These are phyloP conservation scores for Dittrichia graveolens DNA, from an alignment of 129 eudicot genomes.

Conservation along the genomic window DNA sequence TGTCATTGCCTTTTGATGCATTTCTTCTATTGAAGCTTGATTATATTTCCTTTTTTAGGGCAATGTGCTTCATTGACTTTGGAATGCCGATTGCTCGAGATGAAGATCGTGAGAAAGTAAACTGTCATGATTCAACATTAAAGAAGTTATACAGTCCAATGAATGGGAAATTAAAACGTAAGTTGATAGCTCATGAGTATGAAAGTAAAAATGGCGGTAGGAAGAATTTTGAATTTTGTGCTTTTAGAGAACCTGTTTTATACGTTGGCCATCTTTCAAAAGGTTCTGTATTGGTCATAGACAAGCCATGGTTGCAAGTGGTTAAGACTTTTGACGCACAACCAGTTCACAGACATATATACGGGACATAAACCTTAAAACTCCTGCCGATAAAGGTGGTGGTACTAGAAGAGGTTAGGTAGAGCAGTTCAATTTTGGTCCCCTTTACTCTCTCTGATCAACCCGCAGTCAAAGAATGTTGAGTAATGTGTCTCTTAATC, in stretches of 20 bases:
- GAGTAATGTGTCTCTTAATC: slow-evolving; percentile 49
- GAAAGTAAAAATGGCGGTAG: slow-evolving; percentile 47
- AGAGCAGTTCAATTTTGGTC: slow-evolving; percentile 40
- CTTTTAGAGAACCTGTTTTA: slow-evolving; percentile 79
- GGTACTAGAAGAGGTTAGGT: slow-evolving; percentile 34
- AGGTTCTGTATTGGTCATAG: slow-evolving; percentile 64
- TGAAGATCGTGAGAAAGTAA: slow-evolving; percentile 47
- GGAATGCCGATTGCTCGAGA: slow-evolving; percentile 67
- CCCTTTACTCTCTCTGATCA: slow-evolving; percentile 24
- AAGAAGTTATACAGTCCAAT: slow-evolving; percentile 33
- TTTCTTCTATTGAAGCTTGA: background rate
- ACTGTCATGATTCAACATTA: slow-evolving; percentile 34
- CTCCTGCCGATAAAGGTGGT: background rate
- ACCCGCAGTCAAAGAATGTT: slow-evolving; percentile 44
- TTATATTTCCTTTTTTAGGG: slow-evolving; percentile 46
- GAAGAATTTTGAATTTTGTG: slow-evolving; percentile 73
- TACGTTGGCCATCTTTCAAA: slow-evolving; percentile 77
- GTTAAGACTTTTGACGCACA: slow-evolving; percentile 59
- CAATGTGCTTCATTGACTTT: slow-evolving; percentile 89
- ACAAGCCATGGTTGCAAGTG: slow-evolving; percentile 82
- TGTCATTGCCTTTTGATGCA: too few relatives aligned
- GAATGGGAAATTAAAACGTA: slow-evolving; percentile 67
- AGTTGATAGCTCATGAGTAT: slow-evolving; percentile 39
- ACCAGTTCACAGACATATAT: slow-evolving; percentile 89
- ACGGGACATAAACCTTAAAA: slow-evolving; percentile 56